Evolutionary conservation across 345 rosid species (phyloP).

Genomic region (Syzygium aqueum): DNA sequence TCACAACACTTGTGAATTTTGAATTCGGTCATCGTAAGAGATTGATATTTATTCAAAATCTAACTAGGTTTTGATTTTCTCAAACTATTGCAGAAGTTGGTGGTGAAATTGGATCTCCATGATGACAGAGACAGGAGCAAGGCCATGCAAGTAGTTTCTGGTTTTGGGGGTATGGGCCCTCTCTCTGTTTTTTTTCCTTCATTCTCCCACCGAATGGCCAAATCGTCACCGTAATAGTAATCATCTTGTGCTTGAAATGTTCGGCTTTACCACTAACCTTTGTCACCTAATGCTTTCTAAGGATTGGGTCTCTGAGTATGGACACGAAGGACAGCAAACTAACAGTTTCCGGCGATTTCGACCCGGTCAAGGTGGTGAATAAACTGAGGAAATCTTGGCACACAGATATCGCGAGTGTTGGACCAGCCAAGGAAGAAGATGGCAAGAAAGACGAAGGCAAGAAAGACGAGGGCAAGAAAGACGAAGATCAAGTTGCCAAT

Average conservation of each 20-base stretch:
- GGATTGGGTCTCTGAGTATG: background rate
- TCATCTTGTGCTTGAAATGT: background rate
- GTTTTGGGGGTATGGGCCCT: background rate
- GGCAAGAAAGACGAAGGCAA: background rate
- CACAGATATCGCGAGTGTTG: background rate
- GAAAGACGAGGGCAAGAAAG: no score
- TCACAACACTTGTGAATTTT: background rate
- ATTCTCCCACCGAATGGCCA: background rate
- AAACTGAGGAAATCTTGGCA: background rate
- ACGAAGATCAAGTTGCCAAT: background rate
- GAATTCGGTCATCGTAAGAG: background rate
- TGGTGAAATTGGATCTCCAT: background rate
- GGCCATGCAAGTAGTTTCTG: conserved; percentile 5
- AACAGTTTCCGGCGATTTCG: background rate
- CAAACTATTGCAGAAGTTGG: background rate
- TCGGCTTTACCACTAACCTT: background rate
- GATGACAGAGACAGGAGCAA: background rate
- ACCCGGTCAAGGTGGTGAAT: background rate
- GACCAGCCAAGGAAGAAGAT: background rate
- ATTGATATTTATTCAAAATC: background rate
- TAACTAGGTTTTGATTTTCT: background rate
- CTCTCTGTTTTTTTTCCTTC: background rate
- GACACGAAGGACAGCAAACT: background rate
- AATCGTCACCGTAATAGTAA: background rate
- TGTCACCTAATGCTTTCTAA: background rate